These are phyloP conservation scores for Chrysanthemum lavandulifolium DNA, from an alignment of 129 eudicot species.

Conservation along the genomic window DNA sequence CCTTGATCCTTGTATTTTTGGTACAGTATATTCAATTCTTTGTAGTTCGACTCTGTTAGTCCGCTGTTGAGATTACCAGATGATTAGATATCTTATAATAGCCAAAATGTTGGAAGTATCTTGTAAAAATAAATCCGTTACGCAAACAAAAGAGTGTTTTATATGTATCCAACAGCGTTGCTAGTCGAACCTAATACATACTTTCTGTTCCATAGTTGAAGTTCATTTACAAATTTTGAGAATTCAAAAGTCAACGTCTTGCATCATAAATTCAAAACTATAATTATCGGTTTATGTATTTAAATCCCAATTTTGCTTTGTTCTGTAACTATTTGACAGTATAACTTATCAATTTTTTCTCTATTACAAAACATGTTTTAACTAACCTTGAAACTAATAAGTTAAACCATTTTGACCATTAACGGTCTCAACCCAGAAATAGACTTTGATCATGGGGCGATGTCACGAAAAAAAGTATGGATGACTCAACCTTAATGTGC, in stretches of 20 bases:
- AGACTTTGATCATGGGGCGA: background rate
- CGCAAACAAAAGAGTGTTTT: background rate
- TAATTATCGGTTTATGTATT: background rate
- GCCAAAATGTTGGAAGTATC: slow-evolving; percentile 6
- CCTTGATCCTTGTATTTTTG: slow-evolving; percentile 83
- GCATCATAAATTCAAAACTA: background rate
- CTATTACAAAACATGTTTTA: background rate
- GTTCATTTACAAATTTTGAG: slow-evolving; percentile 1
- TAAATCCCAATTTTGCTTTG: background rate
- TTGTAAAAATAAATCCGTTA: background rate
- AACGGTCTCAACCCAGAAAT: background rate
- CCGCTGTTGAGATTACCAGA: slow-evolving; percentile 51
- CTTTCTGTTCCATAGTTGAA: background rate
- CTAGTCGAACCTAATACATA: background rate
- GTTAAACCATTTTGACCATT: slow-evolving; percentile 11
- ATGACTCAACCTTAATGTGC: background rate
- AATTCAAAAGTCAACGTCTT: background rate
- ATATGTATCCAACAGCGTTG: background rate
- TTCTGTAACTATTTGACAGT: background rate
- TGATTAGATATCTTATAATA: background rate
- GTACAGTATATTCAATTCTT: slow-evolving; percentile 70
- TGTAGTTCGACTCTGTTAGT: slow-evolving; percentile 80
- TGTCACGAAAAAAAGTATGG: background rate
- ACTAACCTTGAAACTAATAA: slow-evolving; percentile 2
- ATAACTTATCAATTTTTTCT: background rate